phyloP scores from a whole-genome alignment of 441 rosid genomes.

The Macaranga tanarius region DNA sequence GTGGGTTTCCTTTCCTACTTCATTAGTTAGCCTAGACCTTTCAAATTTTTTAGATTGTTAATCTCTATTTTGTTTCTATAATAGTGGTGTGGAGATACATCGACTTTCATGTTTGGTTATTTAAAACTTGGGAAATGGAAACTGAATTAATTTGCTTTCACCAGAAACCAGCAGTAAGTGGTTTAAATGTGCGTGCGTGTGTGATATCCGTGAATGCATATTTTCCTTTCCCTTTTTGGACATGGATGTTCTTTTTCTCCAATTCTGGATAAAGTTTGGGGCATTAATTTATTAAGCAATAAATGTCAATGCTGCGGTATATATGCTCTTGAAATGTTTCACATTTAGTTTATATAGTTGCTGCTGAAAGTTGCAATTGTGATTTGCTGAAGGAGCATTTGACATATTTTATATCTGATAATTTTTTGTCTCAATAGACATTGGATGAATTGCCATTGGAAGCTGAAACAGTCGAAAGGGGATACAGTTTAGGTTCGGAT shows the following conservation, averaged over 20 bases:
- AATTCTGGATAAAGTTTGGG: not conserved
- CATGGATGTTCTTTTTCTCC: not conserved
- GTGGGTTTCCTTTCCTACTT: constrained; percentile 40
- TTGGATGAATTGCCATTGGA: constrained; percentile 96
- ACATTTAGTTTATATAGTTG: not conserved
- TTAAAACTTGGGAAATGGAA: too few species aligned
- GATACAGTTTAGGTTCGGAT: constrained; percentile 63
- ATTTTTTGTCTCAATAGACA: constrained; percentile 47
- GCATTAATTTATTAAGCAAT: not conserved
- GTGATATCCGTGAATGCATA: too few species aligned
- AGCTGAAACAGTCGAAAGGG: constrained; percentile 90
- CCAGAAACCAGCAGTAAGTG: too few species aligned
- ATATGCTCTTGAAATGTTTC: not conserved
- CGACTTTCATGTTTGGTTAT: too few species aligned
- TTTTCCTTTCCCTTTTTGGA: too few species aligned
- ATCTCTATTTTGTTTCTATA: not conserved
- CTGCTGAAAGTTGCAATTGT: not conserved
- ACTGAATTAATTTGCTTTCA: too few species aligned
- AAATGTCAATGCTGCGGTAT: not conserved
- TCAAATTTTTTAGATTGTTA: not conserved
- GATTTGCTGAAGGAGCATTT: not conserved
- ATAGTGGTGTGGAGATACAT: too few species aligned
- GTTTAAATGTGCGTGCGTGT: too few species aligned
- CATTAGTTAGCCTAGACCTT: not conserved
- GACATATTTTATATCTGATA: not conserved